Conservation (phyloP, 805 yeast genomes). For the Cyberlindnera maclurae region DNA sequence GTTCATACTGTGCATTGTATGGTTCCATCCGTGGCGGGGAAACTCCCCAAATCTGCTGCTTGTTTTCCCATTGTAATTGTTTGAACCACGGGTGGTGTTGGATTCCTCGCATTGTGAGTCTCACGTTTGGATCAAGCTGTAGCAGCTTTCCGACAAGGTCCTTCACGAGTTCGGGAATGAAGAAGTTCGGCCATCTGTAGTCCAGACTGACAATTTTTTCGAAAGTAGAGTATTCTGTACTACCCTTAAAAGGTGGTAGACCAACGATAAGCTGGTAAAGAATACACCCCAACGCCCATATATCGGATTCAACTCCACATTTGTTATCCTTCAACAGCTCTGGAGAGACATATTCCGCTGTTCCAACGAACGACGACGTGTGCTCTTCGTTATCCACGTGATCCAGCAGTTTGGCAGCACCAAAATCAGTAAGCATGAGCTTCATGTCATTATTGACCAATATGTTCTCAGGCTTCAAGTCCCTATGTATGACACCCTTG, state of each 20-base stretch:
- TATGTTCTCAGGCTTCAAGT: conserved; percentile 91
- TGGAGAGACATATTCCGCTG: conserved; percentile 95
- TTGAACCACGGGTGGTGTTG: conserved; percentile 69
- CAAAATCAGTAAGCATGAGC: conserved; percentile 91
- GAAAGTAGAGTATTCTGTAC: conserved; percentile 73
- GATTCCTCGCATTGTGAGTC: conserved; percentile 52
- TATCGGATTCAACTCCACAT: conserved; percentile 87
- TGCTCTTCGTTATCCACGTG: conserved; percentile 8
- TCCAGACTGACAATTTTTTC: conserved; percentile 77
- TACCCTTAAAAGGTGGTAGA: conserved; percentile 77
- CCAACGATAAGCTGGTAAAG: conserved; percentile 93
- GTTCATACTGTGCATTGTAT: conserved; percentile 39
- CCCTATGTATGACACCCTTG: conserved; percentile 88
- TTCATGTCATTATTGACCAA: conserved; percentile 79
- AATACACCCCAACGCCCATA: conserved; percentile 97
- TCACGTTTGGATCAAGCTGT: conserved; percentile 59
- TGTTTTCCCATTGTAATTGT: conserved; percentile 58
- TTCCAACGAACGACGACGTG: conserved; percentile 81
- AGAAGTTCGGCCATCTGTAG: conserved; percentile 61
- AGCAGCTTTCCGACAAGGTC: conserved; percentile 63
- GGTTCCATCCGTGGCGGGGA: conserved; percentile 65
- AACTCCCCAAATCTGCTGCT: conserved; percentile 59
- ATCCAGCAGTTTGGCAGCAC: conserved; percentile 83
- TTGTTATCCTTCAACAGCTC: conserved; percentile 76
- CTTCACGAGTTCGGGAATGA: conserved; percentile 53